Conservation (phyloP, 2,329 filamentous ascomycete genomes). For the Westerdykella sp. region DNA sequence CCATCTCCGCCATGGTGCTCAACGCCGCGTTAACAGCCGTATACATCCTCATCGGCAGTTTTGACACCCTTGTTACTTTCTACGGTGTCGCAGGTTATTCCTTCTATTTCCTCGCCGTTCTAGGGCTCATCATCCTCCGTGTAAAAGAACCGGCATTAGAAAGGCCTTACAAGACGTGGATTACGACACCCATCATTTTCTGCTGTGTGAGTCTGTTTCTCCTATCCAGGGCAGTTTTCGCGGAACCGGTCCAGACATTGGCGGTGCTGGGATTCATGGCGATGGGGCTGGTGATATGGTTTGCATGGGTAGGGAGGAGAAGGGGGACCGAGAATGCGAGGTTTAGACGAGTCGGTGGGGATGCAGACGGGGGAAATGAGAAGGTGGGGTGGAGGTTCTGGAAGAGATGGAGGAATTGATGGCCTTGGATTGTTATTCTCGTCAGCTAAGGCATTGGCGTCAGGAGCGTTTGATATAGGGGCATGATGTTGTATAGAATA, state of each 20-base stretch:
- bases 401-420: constrained; percentile 34
- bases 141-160: constrained; percentile 83
- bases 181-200: constrained; percentile 93
- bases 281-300: constrained; percentile 80
- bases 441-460: too few species aligned
- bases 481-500: too few species aligned
- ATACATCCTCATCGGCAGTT: constrained; percentile 85
- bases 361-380: constrained; percentile 13
- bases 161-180: constrained; percentile 92
- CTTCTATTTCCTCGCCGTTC: constrained; percentile 93
- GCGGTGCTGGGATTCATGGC: constrained; percentile 80
- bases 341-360: constrained; percentile 12
- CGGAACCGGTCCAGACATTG: constrained; percentile 82
- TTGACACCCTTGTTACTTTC: constrained; percentile 86
- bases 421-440: too few species aligned
- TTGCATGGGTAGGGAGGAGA: constrained; percentile 66
- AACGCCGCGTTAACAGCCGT: constrained; percentile 67
- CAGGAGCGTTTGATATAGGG: too few species aligned
- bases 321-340: constrained; percentile 21
- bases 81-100: constrained; percentile 96
- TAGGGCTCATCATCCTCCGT: constrained; percentile 84
- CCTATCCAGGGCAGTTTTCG: constrained; percentile 80
- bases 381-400: constrained; percentile 39
- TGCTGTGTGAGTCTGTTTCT: constrained; percentile 96
- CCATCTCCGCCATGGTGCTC: constrained; percentile 82